These are phyloP conservation scores for Cornus kousa DNA, from an alignment of 148 eudicot species.

Conservation along the genomic window DNA sequence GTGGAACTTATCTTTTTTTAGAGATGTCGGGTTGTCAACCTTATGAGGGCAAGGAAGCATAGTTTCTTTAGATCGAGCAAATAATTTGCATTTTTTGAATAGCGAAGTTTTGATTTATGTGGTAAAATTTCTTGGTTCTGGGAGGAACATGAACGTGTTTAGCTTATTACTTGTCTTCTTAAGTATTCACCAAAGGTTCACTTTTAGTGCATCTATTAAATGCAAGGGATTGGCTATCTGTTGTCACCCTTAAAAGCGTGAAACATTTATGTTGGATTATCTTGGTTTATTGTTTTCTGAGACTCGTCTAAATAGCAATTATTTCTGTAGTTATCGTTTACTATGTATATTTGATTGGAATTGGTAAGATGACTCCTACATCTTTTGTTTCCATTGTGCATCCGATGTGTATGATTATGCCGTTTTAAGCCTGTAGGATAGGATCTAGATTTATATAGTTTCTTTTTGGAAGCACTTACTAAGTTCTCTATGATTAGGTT, in stretches of 20 bases:
- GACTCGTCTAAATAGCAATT: background rate
- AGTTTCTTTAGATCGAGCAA: background rate
- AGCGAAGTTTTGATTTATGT: background rate
- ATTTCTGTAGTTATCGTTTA: background rate
- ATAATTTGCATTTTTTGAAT: background rate
- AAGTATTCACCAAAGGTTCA: background rate
- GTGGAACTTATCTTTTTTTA: background rate
- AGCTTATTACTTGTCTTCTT: background rate
- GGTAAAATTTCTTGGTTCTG: background rate
- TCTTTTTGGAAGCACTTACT: background rate
- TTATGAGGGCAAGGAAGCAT: background rate
- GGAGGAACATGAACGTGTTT: background rate
- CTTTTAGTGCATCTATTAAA: too few species aligned
- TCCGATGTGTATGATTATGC: background rate
- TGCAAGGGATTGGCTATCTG: constrained; percentile 1
- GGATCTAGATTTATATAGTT: background rate
- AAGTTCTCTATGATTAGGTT: background rate
- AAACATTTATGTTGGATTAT: background rate
- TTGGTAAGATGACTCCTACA: background rate
- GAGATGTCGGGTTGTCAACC: background rate
- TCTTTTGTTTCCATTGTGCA: background rate
- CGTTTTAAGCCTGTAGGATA: background rate
- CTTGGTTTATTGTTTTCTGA: background rate
- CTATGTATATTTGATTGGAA: background rate
- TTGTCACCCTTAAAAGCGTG: background rate